Percentiles rank a stretch among this genome's conserved stretches.
phyloP scores from a whole-genome alignment of 1,284 basidiomycete species.

The Apiotrichum veenhuisii region DNA sequence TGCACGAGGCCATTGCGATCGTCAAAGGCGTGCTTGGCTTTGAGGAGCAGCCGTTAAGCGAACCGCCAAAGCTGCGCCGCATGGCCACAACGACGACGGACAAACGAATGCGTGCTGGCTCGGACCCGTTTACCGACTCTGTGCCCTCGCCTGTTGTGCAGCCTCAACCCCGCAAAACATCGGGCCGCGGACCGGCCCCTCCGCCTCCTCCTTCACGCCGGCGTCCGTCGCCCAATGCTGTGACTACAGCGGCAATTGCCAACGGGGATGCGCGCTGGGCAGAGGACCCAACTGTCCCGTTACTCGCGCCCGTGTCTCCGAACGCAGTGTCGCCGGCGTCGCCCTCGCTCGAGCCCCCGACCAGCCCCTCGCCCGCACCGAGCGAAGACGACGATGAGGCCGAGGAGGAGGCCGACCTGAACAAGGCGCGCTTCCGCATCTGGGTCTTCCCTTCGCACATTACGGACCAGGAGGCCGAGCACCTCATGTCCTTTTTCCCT shows the following conservation, averaged over 20 bases:
- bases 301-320: not conserved
- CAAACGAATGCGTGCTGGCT: conserved; percentile 11
- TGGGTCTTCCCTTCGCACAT: conserved; percentile 45
- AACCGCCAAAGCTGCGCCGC: conserved; percentile 34
- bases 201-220: conserved; percentile 29
- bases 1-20: conserved; percentile 42
- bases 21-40: conserved; percentile 47
- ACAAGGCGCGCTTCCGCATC: conserved; percentile 36
- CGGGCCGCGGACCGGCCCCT: conserved; percentile 30
- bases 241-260: not conserved
- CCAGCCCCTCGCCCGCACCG: conserved; percentile 1
- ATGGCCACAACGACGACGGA: conserved; percentile 1
- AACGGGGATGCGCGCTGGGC: not conserved
- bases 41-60: conserved; percentile 35
- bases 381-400: conserved; percentile 28
- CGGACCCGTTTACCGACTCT: conserved; percentile 41
- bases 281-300: not conserved
- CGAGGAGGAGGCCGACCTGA: conserved; percentile 38
- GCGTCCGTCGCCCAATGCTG: not conserved
- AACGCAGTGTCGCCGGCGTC: conserved; percentile 5
- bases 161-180: conserved; percentile 12
- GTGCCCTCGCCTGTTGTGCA: not conserved
- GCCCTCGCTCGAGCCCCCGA: not conserved
- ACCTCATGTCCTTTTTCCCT: conserved; percentile 34
- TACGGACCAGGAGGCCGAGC: conserved; percentile 38